These are phyloP conservation scores for Russula virescens DNA, from an alignment of 768 basidiomycete species.

Conservation along the genomic window DNA sequence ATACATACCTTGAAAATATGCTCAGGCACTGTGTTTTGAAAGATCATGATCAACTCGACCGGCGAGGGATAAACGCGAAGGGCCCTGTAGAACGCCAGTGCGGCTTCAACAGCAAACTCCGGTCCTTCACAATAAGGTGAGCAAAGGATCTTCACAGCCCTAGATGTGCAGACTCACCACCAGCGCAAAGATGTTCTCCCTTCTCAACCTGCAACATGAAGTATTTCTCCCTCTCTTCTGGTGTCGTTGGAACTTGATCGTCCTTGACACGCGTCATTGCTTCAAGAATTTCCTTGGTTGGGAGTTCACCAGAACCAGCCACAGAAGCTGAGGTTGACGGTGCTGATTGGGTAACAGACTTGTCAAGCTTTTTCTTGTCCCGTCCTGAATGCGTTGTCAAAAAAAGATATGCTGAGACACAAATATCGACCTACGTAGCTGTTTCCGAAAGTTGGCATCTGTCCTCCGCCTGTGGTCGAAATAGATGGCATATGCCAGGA, in stretches of 20 bases:
- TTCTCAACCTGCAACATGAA: constrained; percentile 87
- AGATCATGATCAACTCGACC: constrained; percentile 90
- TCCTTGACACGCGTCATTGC: constrained; percentile 61
- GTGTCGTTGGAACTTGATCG: constrained; percentile 61
- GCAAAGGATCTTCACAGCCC: background rate
- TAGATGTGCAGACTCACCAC: constrained; percentile 47
- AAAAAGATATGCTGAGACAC: background rate
- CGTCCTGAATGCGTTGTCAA: constrained; percentile 51
- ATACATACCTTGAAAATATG: constrained; percentile 66
- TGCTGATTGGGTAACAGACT: constrained; percentile 41
- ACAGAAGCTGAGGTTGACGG: constrained; percentile 25
- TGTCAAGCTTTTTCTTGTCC: constrained; percentile 85
- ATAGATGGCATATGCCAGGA: constrained; percentile 81
- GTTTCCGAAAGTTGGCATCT: constrained; percentile 81
- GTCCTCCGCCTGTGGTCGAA: constrained; percentile 94
- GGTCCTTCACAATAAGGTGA: constrained; percentile 49
- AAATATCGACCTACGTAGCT: constrained; percentile 37
- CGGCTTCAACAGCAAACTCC: constrained; percentile 68
- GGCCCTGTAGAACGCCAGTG: constrained; percentile 88
- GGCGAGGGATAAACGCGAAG: constrained; percentile 93
- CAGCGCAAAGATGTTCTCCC: constrained; percentile 76
- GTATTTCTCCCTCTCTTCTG: constrained; percentile 78
- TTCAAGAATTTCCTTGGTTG: constrained; percentile 50
- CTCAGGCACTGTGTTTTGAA: constrained; percentile 83
- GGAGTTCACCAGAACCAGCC: constrained; percentile 31